Percentiles rank a stretch among this genome's conserved stretches.
phyloP scores from a whole-genome alignment of 1,139 yeast species.

The Arxiozyma bovina region DNA sequence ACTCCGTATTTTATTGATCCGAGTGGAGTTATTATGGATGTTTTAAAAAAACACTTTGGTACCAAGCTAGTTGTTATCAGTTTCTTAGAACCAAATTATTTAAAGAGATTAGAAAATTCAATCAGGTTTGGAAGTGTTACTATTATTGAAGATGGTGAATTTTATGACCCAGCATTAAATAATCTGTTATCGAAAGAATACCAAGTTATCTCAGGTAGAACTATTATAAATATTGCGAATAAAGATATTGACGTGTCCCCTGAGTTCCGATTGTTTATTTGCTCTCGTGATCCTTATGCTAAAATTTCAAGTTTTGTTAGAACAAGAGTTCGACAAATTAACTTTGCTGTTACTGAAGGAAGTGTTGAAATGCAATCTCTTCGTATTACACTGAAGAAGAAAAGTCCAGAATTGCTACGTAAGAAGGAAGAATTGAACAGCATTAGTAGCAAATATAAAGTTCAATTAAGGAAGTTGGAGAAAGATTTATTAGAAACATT shows the following conservation, averaged over 20 bases:
- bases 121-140: conserved; percentile 74
- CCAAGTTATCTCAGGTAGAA: conserved; percentile 61
- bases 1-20: conserved; percentile 72
- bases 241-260: conserved; percentile 60
- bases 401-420: conserved; percentile 60
- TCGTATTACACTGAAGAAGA: conserved; percentile 45
- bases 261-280: conserved; percentile 51
- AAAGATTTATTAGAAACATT: conserved; percentile 51
- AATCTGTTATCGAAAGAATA: conserved; percentile 55
- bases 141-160: conserved; percentile 70
- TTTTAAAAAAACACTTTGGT: conserved; percentile 34
- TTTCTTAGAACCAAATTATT: conserved; percentile 61
- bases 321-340: conserved; percentile 55
- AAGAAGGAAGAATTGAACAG: conserved; percentile 46
- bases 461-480: conserved; percentile 50
- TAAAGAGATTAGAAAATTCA: conserved; percentile 68
- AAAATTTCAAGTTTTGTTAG: conserved; percentile 46
- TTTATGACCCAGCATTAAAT: conserved; percentile 64
- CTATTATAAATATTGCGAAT: conserved; percentile 51
- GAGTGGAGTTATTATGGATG: conserved; percentile 39
- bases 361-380: conserved; percentile 59
- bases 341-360: conserved; percentile 62
- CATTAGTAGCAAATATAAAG: conserved; percentile 53
- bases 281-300: conserved; percentile 51
- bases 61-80: conserved; percentile 49